Evolutionary conservation across 2,329 filamentous ascomycete genomes (phyloP), one percentile per base, ranked within the genome.

Genomic region (Neopestalotiopsis sp.): DNA sequence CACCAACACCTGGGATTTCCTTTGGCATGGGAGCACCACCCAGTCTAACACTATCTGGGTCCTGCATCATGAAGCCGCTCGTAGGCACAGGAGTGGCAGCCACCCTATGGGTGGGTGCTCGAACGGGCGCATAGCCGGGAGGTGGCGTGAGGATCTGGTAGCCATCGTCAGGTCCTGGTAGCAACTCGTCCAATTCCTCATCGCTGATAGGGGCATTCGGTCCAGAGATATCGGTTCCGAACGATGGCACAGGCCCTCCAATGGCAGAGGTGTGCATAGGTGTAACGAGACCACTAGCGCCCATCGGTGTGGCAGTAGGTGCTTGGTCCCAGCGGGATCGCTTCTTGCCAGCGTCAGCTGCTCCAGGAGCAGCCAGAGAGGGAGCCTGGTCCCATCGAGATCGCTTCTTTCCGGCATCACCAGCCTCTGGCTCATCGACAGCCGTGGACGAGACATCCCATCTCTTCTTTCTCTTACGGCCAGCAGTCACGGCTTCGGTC

Each of bases 1-100:
- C 96, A 52, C 95, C 95, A 64, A 99, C 94, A 52, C 96, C 96
- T 3, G 96, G 95, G 49, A 99, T 98, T 78, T 98, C 95, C 4
- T 94, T 97, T 9, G 95, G 94, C 75, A 98, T 89, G 74, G 97
- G 94, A 82, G 97, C 97, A 73, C 94, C 94, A 77, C 95, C 89
- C 64, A 93, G 85, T 72, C 94, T 89, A 69, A 91, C 90, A 77
- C 93, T 94, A 74, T 97, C 94, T 9, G 94, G 93, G 74, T 99
- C 94, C 78, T 98, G 96, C 90, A 98, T 97, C 91, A 97, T 96
- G 83, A 98, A 99, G 2, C 96, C 96, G 88, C 88, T 89, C 30
- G 92, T 86, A n/a, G 93, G 89, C 14, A 90, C 87, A 52, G 94
- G 90, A 14, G 94, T 92, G 52, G 90, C 87, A 82, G 91, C 90